A percentile compares a stretch with the other conserved stretches of the same genome.
phyloP scores from a whole-genome alignment of 2,329 filamentous ascomycete genomes.

The Fusarium chlamydosporum region DNA sequence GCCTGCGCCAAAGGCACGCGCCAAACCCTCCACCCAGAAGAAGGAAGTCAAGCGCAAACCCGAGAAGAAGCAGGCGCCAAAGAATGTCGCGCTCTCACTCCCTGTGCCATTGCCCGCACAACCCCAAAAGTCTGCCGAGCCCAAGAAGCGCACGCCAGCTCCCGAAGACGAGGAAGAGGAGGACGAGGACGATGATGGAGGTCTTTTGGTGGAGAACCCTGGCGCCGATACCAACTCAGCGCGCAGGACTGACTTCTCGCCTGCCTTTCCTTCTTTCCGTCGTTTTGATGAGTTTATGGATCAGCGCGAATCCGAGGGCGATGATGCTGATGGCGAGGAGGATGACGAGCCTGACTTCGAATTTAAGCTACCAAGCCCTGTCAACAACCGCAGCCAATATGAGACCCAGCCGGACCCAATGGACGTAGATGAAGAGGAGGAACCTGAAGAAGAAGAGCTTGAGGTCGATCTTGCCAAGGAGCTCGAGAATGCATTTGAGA shows the following conservation, averaged over 20 bases:
- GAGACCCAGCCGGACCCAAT: conserved; percentile 46
- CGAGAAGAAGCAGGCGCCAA: conserved; percentile 56
- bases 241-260: conserved; percentile 62
- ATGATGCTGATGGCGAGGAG: conserved; percentile 63
- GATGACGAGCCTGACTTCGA: conserved; percentile 64
- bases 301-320: conserved; percentile 62
- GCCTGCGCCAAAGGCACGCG: conserved; percentile 45
- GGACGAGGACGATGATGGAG: conserved; percentile 69
- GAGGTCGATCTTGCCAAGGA: conserved; percentile 64
- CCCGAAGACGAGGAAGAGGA: conserved; percentile 68
- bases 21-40: conserved; percentile 47
- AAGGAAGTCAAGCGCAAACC: conserved; percentile 53
- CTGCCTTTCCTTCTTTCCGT: conserved; percentile 62
- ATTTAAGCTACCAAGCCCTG: conserved; percentile 69
- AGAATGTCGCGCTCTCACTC: conserved; percentile 55
- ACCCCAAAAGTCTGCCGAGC: conserved; percentile 42
- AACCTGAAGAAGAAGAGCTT: conserved; percentile 48
- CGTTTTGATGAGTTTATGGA: conserved; percentile 69
- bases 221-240: conserved; percentile 60
- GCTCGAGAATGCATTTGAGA: conserved; percentile 64
- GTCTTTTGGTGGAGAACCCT: conserved; percentile 72
- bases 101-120: conserved; percentile 52
- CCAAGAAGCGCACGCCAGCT: conserved; percentile 51
- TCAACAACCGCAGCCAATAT: conserved; percentile 57
- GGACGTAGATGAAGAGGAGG: conserved; percentile 53